Evolutionary conservation across 1,139 yeast species (phyloP), one percentile per base, ranked within the genome.

Genomic region (Meyerozyma guilliermondii): DNA sequence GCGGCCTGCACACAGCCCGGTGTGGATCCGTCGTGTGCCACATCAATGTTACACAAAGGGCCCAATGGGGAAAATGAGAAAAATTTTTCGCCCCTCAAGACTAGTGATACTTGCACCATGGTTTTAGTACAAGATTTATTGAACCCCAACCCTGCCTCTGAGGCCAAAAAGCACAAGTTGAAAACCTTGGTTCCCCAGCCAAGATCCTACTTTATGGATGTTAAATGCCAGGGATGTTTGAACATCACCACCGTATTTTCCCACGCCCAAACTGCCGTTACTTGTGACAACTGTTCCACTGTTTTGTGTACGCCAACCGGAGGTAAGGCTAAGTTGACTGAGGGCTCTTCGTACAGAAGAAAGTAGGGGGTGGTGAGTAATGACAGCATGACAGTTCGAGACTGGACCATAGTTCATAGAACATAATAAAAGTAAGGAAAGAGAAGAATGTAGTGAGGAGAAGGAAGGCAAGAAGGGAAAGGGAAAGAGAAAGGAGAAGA

Each of bases 141-240:
- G 75, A 87, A 92, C 94, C 98, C 98, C 75, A 74, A 86, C 72
- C 86, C 96, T 69, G 92, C 91, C 71, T 74, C 96, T 59, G 98
- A 92, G 83, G 91, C 88, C 66, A 84, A 82, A 76, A 84, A 91
- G 78, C 96, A 92, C 87, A 92, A 92, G 81, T 83, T 91, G 71
- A 92, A 92, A 89, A 83, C 87, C 66, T 87, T 92, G 68, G 98
- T 92, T 59, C 96, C 92, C 75, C 73, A 86, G 56, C 98, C 98
- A 77, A 88, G 98, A 82, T 91, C 98, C 52, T 92, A 80, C 85
- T 92, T 92, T 87, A 89, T 92, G 96, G 98, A 92, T 68, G 98
- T 92, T 63, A 91, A 91, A 78, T 92, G 98, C 78, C 98, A 95
- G 75, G 98, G 98, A 64, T 92, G 98, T 79, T 82, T 92, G 72